Conservation (phyloP, 331 rosid genomes). For the Acacia pycnantha region DNA sequence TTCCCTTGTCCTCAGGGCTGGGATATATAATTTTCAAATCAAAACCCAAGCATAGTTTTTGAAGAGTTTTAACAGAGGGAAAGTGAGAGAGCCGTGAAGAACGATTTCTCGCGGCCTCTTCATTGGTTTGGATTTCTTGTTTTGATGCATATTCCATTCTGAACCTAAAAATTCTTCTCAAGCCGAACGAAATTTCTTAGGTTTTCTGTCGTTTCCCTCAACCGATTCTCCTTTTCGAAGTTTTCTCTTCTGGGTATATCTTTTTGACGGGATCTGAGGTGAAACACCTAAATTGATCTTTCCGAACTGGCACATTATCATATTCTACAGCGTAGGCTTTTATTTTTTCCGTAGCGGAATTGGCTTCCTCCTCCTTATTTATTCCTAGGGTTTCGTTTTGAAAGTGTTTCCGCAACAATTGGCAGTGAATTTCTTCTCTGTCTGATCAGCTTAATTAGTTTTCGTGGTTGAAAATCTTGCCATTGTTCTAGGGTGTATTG, state of each 20-base stretch:
- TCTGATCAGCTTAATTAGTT: background rate
- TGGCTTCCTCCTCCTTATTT: background rate
- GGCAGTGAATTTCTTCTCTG: constrained; percentile 6
- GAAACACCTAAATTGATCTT: background rate
- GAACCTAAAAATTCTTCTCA: constrained; percentile 24
- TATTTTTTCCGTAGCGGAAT: background rate
- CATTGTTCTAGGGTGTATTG: constrained; percentile 14
- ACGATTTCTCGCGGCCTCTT: background rate
- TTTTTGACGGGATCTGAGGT: constrained; percentile 16
- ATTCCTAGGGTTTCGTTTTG: constrained; percentile 36
- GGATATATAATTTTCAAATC: background rate
- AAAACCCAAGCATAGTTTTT: background rate
- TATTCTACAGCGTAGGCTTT: constrained; percentile 12
- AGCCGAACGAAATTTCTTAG: constrained; percentile 22
- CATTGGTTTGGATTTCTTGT: constrained; percentile 5
- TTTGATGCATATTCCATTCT: constrained; percentile 16
- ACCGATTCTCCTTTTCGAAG: background rate
- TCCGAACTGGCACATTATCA: background rate
- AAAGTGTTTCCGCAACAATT: constrained; percentile 18
- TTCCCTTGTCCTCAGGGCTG: background rate
- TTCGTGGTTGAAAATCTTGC: background rate
- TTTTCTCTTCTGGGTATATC: constrained; percentile 8
- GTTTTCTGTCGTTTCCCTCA: constrained; percentile 28
- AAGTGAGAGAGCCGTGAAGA: background rate
- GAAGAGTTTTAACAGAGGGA: background rate